Evolutionary conservation across 805 yeast species (phyloP), one percentile per base, ranked within the genome.

Genomic region (Yarrowia bubula): DNA sequence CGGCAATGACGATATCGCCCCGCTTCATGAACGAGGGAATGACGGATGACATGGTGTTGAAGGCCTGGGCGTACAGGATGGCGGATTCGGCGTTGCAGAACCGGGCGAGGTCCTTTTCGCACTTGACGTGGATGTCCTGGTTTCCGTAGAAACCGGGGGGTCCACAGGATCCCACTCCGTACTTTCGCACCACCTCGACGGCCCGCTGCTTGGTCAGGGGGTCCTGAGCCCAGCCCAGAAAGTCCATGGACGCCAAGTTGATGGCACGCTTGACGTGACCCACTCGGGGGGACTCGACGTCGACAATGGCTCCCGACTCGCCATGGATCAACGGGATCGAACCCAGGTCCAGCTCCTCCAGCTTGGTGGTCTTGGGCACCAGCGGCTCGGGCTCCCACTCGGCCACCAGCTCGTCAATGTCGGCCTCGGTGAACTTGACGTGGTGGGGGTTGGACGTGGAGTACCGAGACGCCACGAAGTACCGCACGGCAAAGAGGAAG

Each of bases 101-200:
- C 37, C 79, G 74, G 11, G 97, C 86, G 67, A 95, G 76, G 68
- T 86, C 88, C 70, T 85, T 85, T 74, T 92, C 96, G 65, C 90
- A 80, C 70, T 87, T 82, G 65, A 86, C 86, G 73, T 95, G 99
- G 48, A 87, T 91, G 73, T 92, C 97, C 76, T 92, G 97, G 67
- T 92, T 89, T 67, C 99, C 99, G 75, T 92, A 95, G 72, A 95
- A 95, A 65, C 96, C 96, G 47, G 98, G 96, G 5, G 99, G 98
- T 44, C 98, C 97, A 80, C 99, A 95, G 0, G 98, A 93, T 69
- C 99, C 99, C 61, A 95, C 98, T 74, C 99, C 99, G 66, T 88
- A 85, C 66, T 80, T 80, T 53, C 80, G 79, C 67, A 95, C 85
- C 22, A 85, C 80, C 35, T 78, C 74, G 62, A 83, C 81, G 4